Evolutionary conservation across 495 filamentous ascomycete genomes (phyloP), one percentile per base, ranked within the genome.

Genomic region (Neurospora sp.): DNA sequence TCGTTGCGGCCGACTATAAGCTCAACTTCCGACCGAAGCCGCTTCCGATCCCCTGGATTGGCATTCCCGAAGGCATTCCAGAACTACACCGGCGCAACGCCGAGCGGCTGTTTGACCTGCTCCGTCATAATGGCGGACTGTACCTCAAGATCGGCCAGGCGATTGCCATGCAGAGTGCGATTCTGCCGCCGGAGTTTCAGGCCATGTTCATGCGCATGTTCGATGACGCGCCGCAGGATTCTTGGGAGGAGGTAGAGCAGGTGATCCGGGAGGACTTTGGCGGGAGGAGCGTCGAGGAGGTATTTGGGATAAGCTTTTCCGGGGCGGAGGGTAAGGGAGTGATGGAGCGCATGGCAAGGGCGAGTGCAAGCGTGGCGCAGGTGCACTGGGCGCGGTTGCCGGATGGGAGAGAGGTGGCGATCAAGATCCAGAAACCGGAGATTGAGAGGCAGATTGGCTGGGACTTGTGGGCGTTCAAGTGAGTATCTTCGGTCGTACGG

Each of bases 111-210:
- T 95, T 91, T 73, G 85, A 93, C 46, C 84, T 99, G 54, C 86
- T 98, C 78, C 86, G 91, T 20, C 82, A 85, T 38, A 99, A 99
- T 87, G 96, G 96, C 71, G 96, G 96, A 0, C 82, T 99, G 4
- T 99, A 99, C 79, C 86, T 98, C 78, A 99, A 99, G 86, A 98
- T 99, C 72, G 96, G 96, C 3, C 96, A 99, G 85, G 96, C 96
- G 8, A 94, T 99, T 72, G 96, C 95, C 31, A 99, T 98, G 96
- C 96, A 99, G 85, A 94, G 92, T 71, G 95, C 94, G 2, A 89
- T 98, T 48, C 81, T 99, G 70, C 96, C 96, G 14, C 92, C 93
- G 8, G 93, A 97, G 80, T 98, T 98, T 78, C 94, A 97, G 85
- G 88, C 89, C 74, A 97, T 97, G 93, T 99, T 99, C 78, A 86